Evolutionary conservation across 208 protist genomes (phyloP), one percentile per base, ranked within the genome.

Genomic region (Tritrichomonas musculus): DNA sequence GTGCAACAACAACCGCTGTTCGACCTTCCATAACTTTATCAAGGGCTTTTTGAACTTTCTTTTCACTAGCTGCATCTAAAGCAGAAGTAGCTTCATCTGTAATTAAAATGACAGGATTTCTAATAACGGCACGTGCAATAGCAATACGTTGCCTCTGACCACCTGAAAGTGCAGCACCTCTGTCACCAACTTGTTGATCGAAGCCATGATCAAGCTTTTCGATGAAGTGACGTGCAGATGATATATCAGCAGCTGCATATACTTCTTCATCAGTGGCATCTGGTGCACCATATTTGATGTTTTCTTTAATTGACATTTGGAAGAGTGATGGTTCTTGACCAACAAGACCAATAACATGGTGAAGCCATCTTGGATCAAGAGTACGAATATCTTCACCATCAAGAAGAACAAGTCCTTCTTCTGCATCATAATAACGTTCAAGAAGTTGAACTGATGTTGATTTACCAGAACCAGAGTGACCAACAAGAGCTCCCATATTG

Each of bases 311-410:
- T 0, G 93, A 95, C n/a, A 82, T 93, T n/a, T 84, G 47, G 95
- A 99, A 99, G 13, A 99, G 96, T n/a, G 98, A 96, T 25, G 97
- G 97, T 94, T 99, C 97, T 95, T 99, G 98, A n/a, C 97, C 96
- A 44, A 99, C 97, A 36, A 99, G 96, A 27, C 97, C 97, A 84
- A 99, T 96, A 92, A 95, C 93, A 93, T 95, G 93, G 73, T 97
- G 97, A 55, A 99, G 88, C 72, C 95, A 98, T 30, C 94, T 92
- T 41, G 97, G 93, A 94, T 97, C 94, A 80, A 98, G 92, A 27
- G 75, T 53, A 8, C 92, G 60, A 30, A 99, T 93, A 92, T 97
- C 96, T 94, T 98, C 96, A 4, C 97, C 97, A 93, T 99, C 98
- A 55, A 99, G 93, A 65, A 97, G 93, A 88, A 99, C 96, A 65